phyloP scores from a whole-genome alignment of 2,329 filamentous ascomycete species.

The Penicillium decumbens region DNA sequence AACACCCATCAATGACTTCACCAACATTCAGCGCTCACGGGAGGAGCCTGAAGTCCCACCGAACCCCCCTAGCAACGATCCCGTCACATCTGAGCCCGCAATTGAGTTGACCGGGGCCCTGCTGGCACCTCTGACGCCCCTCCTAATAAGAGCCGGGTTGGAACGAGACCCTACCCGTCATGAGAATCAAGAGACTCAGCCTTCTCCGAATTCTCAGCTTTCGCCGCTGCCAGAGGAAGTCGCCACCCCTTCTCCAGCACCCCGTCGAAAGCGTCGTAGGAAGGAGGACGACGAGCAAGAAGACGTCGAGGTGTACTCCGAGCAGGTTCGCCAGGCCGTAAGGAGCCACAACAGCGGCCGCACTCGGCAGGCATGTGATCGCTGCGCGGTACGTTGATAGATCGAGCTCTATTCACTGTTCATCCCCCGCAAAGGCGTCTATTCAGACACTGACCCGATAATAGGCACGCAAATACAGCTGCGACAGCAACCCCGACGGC shows the following conservation, averaged over 20 bases:
- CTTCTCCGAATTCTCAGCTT: no score
- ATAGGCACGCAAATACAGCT: constrained; percentile 3
- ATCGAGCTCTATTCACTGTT: not conserved
- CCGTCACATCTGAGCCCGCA: no score
- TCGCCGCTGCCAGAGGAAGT: no score
- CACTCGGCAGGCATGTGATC: constrained; percentile 13
- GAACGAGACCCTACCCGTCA: no score
- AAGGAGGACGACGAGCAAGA: not conserved
- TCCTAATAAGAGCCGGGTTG: no score
- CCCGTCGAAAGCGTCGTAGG: not conserved
- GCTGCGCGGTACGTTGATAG: constrained; percentile 10
- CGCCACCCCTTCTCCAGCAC: not conserved
- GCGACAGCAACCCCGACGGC: constrained; percentile 15
- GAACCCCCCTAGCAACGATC: no score
- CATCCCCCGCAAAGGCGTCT: not conserved
- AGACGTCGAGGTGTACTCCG: constrained; percentile 2
- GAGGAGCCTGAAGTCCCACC: no score
- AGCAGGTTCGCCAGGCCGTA: not conserved
- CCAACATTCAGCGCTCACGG: no score
- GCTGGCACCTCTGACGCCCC: no score
- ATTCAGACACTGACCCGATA: not conserved
- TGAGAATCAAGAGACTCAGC: not conserved
- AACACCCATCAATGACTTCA: no score
- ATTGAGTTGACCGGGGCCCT: no score
- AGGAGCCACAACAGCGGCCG: not conserved